Evolutionary conservation across 2,329 filamentous ascomycete species (phyloP), one percentile per base, ranked within the genome.

Genomic region (Aspergillus thermomutatus): DNA sequence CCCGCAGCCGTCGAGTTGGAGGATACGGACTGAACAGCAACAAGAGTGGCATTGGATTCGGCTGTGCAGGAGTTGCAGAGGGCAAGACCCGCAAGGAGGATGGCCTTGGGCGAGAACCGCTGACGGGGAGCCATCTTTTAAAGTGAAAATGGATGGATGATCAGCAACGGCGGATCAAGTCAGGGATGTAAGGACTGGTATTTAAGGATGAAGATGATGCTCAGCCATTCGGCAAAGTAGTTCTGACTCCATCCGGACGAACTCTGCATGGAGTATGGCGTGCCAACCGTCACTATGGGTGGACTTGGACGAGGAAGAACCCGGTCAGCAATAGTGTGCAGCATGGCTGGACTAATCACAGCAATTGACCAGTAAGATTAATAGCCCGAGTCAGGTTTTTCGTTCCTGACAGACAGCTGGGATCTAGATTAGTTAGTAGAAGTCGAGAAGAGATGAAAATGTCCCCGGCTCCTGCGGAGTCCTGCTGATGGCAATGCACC

Each of bases 81-180:
- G n/a, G 59, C 53, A 11, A 68, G 52, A 1, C 59, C 59, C 14
- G 54, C 45, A 31, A 67, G 21, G 45, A 53, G 58, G 45, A 46
- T 34, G 31, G 55, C 31, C 60, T 60, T 57, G 19, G 8, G 53
- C 53, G 53, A 51, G 53, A 41, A 52, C 46, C 21, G 50, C 34
- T 19, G 37, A 43, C 19, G 17, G 6, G 11, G 31, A 17, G 31
- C 31, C 31, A 34, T 34, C 11, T 5, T 31, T 17, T 34, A 14
- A 5, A 34, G 11, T 3, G 31, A 34, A 7, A 34, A 7, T 17
- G 28, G 17, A 17, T 14, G 31, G 31, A 34, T 5, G 14, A 2
- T 17, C 11, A 7, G 31, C 31, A 14, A 34, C 31, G 5, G 31
- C 11, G 14, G 31, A 14, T 11, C 28, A 34, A 34, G 14, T 14